These are phyloP conservation scores for Ceratocystis variospora DNA, from an alignment of 2,329 filamentous ascomycete species.

Conservation along the genomic window DNA sequence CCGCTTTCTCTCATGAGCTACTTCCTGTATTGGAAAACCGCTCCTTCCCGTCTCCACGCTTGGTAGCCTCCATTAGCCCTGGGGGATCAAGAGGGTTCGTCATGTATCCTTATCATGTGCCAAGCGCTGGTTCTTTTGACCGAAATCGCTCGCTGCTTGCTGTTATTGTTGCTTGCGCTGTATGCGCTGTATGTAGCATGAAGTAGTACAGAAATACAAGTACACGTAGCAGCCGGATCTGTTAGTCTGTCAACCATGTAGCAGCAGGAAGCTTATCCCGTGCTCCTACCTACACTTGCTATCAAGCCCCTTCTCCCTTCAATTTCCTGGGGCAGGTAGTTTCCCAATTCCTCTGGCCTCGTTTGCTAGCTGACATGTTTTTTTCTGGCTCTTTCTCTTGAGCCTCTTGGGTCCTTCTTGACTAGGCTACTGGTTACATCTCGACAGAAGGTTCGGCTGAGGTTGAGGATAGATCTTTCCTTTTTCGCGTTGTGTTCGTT, in stretches of 20 bases:
- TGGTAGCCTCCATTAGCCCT: background rate
- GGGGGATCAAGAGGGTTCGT: background rate
- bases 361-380: background rate
- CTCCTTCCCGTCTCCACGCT: constrained; percentile 1
- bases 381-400: background rate
- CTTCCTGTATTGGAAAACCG: background rate
- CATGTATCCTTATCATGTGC: background rate
- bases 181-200: background rate
- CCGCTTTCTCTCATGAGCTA: background rate
- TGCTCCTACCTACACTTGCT: background rate
- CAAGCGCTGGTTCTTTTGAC: background rate
- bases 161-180: background rate
- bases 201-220: background rate
- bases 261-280: background rate
- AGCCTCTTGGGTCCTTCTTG: background rate
- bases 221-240: background rate
- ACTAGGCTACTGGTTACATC: background rate
- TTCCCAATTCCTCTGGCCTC: background rate
- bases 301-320: background rate
- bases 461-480: background rate
- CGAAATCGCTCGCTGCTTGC: background rate
- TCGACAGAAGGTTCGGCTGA: background rate
- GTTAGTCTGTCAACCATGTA: background rate
- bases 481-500: background rate
- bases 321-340: background rate